These are phyloP conservation scores for Tricholoma bakamatsutake DNA, from an alignment of 768 basidiomycete species.

Conservation along the genomic window DNA sequence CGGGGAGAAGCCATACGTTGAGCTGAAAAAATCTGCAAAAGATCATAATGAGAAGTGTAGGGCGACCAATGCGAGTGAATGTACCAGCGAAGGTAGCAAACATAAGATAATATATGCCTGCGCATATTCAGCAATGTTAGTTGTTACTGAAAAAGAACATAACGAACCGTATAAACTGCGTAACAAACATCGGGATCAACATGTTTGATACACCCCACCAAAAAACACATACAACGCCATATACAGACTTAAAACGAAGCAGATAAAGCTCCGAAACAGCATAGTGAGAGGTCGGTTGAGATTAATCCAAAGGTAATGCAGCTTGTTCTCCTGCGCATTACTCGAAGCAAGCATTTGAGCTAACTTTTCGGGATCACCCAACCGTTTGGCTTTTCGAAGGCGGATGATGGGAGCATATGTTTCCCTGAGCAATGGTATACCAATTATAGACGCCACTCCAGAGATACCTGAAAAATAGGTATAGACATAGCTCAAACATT, in stretches of 20 bases:
- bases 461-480: constrained; percentile 29
- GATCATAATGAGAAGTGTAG: background rate
- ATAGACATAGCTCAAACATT: background rate
- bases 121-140: background rate
- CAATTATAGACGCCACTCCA: constrained; percentile 37
- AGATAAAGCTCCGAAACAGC: constrained; percentile 56
- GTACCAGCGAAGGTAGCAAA: constrained; percentile 64
- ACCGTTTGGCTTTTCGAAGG: constrained; percentile 30
- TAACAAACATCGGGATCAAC: background rate
- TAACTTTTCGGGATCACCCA: constrained; percentile 42
- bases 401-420: constrained; percentile 74
- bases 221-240: constrained; percentile 54
- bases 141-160: background rate
- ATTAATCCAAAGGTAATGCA: constrained; percentile 54
- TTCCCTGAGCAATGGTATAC: constrained; percentile 59
- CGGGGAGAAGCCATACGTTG: constrained; percentile 43
- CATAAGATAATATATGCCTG: constrained; percentile 66
- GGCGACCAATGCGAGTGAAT: constrained; percentile 3
- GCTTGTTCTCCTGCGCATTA: constrained; percentile 25
- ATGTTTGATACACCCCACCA: background rate
- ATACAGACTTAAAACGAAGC: constrained; percentile 67
- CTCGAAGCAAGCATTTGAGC: constrained; percentile 24
- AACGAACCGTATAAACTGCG: constrained; percentile 46
- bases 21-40: constrained; percentile 37
- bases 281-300: constrained; percentile 54